These are phyloP conservation scores for Epichloe bromicola DNA, from an alignment of 2,329 filamentous ascomycete genomes.

Conservation along the genomic window DNA sequence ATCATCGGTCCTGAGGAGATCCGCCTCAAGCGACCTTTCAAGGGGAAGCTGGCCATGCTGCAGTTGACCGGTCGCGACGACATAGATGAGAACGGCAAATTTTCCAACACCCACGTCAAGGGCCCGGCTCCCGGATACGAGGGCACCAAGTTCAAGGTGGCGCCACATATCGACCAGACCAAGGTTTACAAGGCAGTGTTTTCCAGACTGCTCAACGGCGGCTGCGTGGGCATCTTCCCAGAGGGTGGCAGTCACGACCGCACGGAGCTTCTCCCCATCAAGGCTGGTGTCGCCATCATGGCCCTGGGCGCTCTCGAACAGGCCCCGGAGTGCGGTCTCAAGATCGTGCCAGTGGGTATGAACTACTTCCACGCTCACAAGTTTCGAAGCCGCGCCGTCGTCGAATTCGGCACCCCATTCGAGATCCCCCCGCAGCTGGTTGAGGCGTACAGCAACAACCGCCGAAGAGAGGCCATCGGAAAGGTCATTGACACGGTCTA, in stretches of 20 bases:
- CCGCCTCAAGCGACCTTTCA: slow-evolving; percentile 77
- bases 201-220: slow-evolving; percentile 63
- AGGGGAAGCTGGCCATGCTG: slow-evolving; percentile 56
- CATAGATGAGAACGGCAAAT: slow-evolving; percentile 51
- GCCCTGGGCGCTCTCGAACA: slow-evolving; percentile 79
- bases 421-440: slow-evolving; percentile 78
- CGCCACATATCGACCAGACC: slow-evolving; percentile 87
- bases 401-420: slow-evolving; percentile 86
- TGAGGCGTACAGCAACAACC: slow-evolving; percentile 69
- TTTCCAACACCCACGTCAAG: slow-evolving; percentile 41
- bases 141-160: slow-evolving; percentile 74
- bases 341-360: slow-evolving; percentile 95
- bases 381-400: slow-evolving; percentile 87
- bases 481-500: slow-evolving; percentile 78
- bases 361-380: slow-evolving; percentile 99
- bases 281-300: slow-evolving; percentile 97
- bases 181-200: slow-evolving; percentile 92
- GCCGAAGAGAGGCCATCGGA: slow-evolving; percentile 77
- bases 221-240: slow-evolving; percentile 92
- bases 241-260: slow-evolving; percentile 94
- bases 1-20: slow-evolving; percentile 72
- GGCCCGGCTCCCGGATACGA: slow-evolving; percentile 49
- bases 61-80: slow-evolving; percentile 76
- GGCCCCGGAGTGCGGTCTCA: slow-evolving; percentile 74
- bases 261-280: slow-evolving; percentile 79